These are phyloP conservation scores for Nothophaeocryptopus gaeumannii DNA, from an alignment of 2,329 filamentous ascomycete species.

Conservation along the genomic window DNA sequence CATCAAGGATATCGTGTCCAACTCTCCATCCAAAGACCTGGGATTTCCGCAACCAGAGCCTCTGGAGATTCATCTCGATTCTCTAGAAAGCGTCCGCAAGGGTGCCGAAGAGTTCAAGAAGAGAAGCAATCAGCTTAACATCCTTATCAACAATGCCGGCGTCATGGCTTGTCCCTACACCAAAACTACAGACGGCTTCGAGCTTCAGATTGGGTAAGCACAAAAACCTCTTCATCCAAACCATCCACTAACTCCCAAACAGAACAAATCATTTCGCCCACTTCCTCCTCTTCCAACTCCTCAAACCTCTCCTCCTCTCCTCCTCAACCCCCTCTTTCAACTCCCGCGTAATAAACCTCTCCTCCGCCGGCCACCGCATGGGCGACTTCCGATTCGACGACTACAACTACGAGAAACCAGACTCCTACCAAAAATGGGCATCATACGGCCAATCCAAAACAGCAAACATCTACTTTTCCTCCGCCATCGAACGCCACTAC, in stretches of 20 bases:
- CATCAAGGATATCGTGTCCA: conserved; percentile 29
- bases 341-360: conserved; percentile 49
- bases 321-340: conserved; percentile 40
- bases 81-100: conserved; percentile 32
- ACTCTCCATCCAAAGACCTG: conserved; percentile 19
- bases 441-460: conserved; percentile 53
- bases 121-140: conserved; percentile 36
- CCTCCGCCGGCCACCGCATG: conserved; percentile 44
- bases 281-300: conserved; percentile 54
- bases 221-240: no score
- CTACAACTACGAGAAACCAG: conserved; percentile 36
- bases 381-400: conserved; percentile 39
- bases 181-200: conserved; percentile 27
- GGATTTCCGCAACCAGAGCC: conserved; percentile 19
- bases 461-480: conserved; percentile 53
- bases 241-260: no score
- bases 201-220: conserved; percentile 47
- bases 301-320: conserved; percentile 46
- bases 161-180: conserved; percentile 41
- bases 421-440: conserved; percentile 34
- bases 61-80: conserved; percentile 35
- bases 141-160: conserved; percentile 35
- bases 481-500: conserved; percentile 52
- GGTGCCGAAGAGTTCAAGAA: conserved; percentile 35
- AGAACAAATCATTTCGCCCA: conserved; percentile 48